phyloP scores from a whole-genome alignment of 352 stramenopile genomes.

The Globisporangium spiculum region DNA sequence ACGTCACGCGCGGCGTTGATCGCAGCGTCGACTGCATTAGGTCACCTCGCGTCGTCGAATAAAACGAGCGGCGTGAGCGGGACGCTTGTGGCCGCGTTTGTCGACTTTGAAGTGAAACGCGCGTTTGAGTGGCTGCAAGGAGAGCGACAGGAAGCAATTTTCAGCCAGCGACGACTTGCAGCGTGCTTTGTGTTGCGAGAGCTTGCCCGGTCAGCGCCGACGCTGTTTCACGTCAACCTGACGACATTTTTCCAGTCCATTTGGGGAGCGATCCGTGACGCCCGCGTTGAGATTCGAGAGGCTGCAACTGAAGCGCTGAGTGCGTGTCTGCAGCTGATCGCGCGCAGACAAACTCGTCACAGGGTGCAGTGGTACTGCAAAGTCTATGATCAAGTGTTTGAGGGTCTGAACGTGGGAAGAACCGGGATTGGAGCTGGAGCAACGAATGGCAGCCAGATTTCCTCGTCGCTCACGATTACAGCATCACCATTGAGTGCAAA shows the following conservation, averaged over 20 bases:
- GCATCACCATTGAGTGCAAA: constrained; percentile 11
- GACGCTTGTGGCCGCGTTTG: constrained; percentile 85
- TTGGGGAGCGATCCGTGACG: constrained; percentile 80
- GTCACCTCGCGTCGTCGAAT: constrained; percentile 74
- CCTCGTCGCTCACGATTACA: constrained; percentile 11
- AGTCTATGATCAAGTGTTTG: constrained; percentile 89
- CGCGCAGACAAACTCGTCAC: constrained; percentile 73
- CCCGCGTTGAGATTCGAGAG: constrained; percentile 75
- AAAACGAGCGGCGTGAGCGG: constrained; percentile 66
- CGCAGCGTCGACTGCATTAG: constrained; percentile 73
- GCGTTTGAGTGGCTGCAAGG: constrained; percentile 89
- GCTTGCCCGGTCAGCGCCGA: constrained; percentile 83
- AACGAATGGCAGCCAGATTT: constrained; percentile 24
- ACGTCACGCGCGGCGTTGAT: constrained; percentile 58
- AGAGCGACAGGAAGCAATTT: constrained; percentile 58
- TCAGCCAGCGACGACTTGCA: constrained; percentile 72
- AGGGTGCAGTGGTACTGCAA: constrained; percentile 92
- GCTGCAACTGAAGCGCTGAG: constrained; percentile 80
- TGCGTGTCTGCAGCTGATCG: constrained; percentile 87
- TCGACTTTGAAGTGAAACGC: constrained; percentile 91
- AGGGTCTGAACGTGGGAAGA: constrained; percentile 48
- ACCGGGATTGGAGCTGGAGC: constrained; percentile 8
- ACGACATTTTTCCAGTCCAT: constrained; percentile 93
- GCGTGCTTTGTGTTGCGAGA: constrained; percentile 87
- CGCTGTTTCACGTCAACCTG: constrained; percentile 90